Evolutionary conservation across 2,329 filamentous ascomycete species (phyloP), one percentile per base, ranked within the genome.

Genomic region (Elsinoe ampelina): DNA sequence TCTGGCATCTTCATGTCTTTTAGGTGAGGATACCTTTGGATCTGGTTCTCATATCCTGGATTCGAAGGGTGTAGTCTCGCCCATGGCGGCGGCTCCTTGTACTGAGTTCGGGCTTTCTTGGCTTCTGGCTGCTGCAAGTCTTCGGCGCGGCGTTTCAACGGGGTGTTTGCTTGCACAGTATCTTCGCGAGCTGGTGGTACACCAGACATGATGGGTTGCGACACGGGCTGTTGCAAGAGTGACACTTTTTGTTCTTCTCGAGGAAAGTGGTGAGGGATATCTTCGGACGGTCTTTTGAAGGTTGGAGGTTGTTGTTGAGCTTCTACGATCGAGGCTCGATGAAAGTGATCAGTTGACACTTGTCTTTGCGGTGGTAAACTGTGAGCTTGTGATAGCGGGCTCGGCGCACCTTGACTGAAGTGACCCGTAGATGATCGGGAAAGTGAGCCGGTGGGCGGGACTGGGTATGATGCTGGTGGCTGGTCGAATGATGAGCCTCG

Each of bases 61-160:
- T 71, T 70, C 22, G 55, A 55, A 12, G 54, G 60, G 22, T 60
- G 57, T 7, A 68, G 62, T n/a, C 64, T 59, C 5, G 68, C 68
- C 68, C 68, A 71, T 10, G 64, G 58, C 1, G 68, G 68, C 36
- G 65, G 63, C 38, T 66, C 60, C 8, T 56, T 61, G 54, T 68
- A 67, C 55, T 66, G 66, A 51, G 60, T 61, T 54, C 60, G 64
- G 30, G 60, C 63, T 36, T 63, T 64, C 58, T 71, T 71, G 6
- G 58, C 51, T 20, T 63, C 62, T 10, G 58, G 59, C 4, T 60
- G 57, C 8, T 59, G 48, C 3, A 63, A 58, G 8, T 59, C 58
- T 17, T 63, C 62, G 13, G 68, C 66, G 34, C 62, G 54, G 8
- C 66, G 61, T 54, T 68, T 68, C 57, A 63, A 55, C 19, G 60